Evolutionary conservation across 108 stramenopile genomes (phyloP).

Genomic region (Chaetoceros muelleri): DNA sequence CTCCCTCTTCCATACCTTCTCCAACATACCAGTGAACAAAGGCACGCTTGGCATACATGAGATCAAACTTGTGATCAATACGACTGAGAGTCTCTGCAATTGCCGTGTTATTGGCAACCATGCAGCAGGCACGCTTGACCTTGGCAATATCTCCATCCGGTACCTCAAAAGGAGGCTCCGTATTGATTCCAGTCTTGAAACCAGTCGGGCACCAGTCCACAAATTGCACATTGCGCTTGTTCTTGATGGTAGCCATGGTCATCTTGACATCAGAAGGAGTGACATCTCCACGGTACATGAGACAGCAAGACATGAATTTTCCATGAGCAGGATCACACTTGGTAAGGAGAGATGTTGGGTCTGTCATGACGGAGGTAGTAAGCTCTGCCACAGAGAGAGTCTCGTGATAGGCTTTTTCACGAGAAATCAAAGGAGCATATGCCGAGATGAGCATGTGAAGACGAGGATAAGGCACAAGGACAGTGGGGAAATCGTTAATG

Average conservation of each 20-base stretch:
- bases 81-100: constrained; percentile 96
- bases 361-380: constrained; percentile 85
- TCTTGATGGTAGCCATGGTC: constrained; percentile 89
- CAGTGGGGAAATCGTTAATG: constrained; percentile 75
- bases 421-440: constrained; percentile 88
- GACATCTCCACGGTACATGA: constrained; percentile 95
- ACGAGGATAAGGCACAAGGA: constrained; percentile 74
- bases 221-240: constrained; percentile 93
- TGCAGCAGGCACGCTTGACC: constrained; percentile 96
- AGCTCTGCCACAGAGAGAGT: constrained; percentile 88
- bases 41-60: constrained; percentile 99
- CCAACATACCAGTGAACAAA: constrained; percentile 99
- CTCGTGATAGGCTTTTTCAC: constrained; percentile 91
- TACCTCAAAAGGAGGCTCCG: constrained; percentile 93
- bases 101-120: constrained; percentile 99
- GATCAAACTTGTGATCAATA: constrained; percentile 99
- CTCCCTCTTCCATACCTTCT: constrained; percentile 99
- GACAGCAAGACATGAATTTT: constrained; percentile 99
- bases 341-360: constrained; percentile 90
- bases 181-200: constrained; percentile 99
- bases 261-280: constrained; percentile 93
- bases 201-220: constrained; percentile 95
- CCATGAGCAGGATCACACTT: constrained; percentile 97
- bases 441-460: constrained; percentile 75
- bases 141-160: constrained; percentile 91